A percentile compares a stretch with the other conserved stretches of the same genome.
phyloP scores from a whole-genome alignment of 352 stramenopile genomes.

The Phytophthora pini region DNA sequence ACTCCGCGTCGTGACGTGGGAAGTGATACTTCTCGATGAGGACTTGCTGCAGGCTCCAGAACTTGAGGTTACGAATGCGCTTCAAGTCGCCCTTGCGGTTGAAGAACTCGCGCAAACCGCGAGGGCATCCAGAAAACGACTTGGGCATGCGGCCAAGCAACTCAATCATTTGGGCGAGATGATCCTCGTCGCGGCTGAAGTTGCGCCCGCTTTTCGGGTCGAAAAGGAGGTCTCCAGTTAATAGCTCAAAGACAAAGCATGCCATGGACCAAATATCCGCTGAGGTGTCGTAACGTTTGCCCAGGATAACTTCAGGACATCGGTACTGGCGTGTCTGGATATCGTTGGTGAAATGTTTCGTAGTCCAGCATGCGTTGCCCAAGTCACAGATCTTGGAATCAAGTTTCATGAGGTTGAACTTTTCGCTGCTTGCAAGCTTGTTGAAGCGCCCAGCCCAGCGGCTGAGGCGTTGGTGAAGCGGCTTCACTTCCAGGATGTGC shows the following conservation, averaged over 20 bases:
- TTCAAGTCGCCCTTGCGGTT: constrained; percentile 97
- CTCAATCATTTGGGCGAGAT: constrained; percentile 99
- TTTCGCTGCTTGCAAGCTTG: constrained; percentile 41
- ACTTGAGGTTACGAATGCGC: constrained; percentile 98
- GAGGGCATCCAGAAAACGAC: constrained; percentile 72
- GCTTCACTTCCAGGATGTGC: constrained; percentile 21
- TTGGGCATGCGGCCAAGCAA: constrained; percentile 97
- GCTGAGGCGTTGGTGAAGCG: constrained; percentile 41
- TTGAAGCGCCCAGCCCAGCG: constrained; percentile 52
- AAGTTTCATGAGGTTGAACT: constrained; percentile 72
- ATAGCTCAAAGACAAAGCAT: constrained; percentile 99
- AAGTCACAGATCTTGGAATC: constrained; percentile 96
- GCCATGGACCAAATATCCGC: constrained; percentile 99
- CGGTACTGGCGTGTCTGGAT: constrained; percentile 99
- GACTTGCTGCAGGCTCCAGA: constrained; percentile 97
- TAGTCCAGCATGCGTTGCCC: constrained; percentile 99
- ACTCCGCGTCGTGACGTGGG: constrained; percentile 79
- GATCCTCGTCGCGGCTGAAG: constrained; percentile 94
- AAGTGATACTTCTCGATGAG: constrained; percentile 98
- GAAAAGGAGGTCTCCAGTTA: constrained; percentile 99
- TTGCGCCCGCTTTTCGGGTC: constrained; percentile 94
- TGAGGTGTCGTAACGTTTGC: constrained; percentile 97
- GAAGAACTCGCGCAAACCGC: constrained; percentile 97
- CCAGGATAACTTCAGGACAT: constrained; percentile 97
- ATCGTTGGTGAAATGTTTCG: constrained; percentile 99